Evolutionary conservation across 31 red algal genomes (phyloP).

Genomic region (Bonnemaisonia californica): DNA sequence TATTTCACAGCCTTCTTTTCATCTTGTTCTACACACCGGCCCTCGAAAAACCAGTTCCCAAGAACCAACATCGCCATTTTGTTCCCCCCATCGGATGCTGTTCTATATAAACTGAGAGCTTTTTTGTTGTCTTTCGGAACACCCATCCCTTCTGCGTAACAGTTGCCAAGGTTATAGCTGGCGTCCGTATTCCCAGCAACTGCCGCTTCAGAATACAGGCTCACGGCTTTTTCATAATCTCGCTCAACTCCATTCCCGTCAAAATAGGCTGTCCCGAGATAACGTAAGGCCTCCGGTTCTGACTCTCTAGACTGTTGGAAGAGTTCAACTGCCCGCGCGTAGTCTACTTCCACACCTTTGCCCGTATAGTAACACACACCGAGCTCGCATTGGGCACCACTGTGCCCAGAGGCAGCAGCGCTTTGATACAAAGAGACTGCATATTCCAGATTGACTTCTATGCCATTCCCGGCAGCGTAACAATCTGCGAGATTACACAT

Average conservation of each 20-base stretch:
- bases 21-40: constrained; percentile 59
- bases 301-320: constrained; percentile 30
- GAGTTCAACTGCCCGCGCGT: constrained; percentile 43
- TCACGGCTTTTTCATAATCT: constrained; percentile 35
- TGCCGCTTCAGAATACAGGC: constrained; percentile 30
- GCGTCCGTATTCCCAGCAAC: constrained; percentile 36
- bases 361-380: constrained; percentile 66
- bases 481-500: constrained; percentile 65
- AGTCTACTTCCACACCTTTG: constrained; percentile 45
- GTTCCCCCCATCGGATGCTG: constrained; percentile 50
- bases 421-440: constrained; percentile 56
- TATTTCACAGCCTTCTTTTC: constrained; percentile 30
- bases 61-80: constrained; percentile 40
- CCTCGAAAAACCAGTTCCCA: constrained; percentile 53
- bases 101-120: constrained; percentile 20
- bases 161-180: constrained; percentile 28
- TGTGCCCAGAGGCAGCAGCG: constrained; percentile 38
- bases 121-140: constrained; percentile 38
- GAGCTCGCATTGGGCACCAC: constrained; percentile 58
- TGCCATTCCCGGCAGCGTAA: constrained; percentile 53
- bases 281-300: constrained; percentile 57
- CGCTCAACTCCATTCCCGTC: constrained; percentile 62
- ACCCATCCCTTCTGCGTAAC: constrained; percentile 37
- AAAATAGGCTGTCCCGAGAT: constrained; percentile 50
- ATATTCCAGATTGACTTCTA: constrained; percentile 40